Base-by-base conservation (phyloP, 345 rosid genomes). In the Melastoma malabathricum region DNA sequence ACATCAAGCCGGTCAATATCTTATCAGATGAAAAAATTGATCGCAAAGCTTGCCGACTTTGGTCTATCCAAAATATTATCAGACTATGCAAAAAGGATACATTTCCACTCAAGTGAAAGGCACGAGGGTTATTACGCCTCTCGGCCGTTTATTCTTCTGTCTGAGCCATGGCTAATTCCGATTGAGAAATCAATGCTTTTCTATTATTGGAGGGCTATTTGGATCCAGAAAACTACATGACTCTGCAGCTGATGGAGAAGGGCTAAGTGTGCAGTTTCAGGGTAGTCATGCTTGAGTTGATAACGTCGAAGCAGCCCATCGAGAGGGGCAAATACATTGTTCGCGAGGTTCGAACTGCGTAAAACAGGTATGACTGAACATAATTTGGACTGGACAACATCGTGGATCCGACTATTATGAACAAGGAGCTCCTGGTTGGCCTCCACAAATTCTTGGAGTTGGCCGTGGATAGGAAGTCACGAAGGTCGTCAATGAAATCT, bases 71-170 rank as follows among this genome's bases (percentile, higher is more conserved):
- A 92, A 73, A 77, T 87, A 8, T 93, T 92, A 44, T 79, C 84
- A 5, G 96, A 87, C 69, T 58, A 86, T 59, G 59, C 25, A 22
- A 22, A n/a, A 22, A 22, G 98, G 93, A 43, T 96, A 92, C 64
- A 93, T 92, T 54, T 84, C 96, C 31, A 92, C 98, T 27, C 98
- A 92, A 79, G 98, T 92, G 48, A 92, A 92, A 63, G 98, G 98
- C 73, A 92, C 98, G 46, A 61, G 84, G 81, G 98, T 92, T 62
- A 70, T 70, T 18, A 5, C 17, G 22, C 38, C 54, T 0, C 44
- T 3, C 15, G 15, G 17, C 31, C 39, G 44, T 51, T 43, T 15
- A 31, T 1, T 51, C n/a, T 0, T 38, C 15, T 20, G 4, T 22
- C 25, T 22, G 25, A 22, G 25, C 25, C 25, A 22, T 22, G 25